Evolutionary conservation across 352 stramenopile species (phyloP), one percentile per base, ranked within the genome.

Genomic region (Phytophthora melonis): DNA sequence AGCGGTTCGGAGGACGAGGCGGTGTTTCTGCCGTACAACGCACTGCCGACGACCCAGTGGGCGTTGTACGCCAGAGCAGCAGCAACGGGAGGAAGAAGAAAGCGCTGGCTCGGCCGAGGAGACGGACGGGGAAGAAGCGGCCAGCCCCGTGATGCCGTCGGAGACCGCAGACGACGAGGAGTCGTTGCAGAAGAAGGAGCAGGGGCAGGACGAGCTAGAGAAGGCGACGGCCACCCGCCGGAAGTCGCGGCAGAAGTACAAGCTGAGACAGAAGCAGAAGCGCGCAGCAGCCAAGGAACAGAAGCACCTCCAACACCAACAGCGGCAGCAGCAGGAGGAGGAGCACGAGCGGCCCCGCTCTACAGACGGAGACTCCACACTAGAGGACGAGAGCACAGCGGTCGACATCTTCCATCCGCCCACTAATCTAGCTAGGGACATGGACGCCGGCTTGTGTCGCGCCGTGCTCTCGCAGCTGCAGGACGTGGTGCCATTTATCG

Each of bases 1-100:
- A 89, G 82, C 3, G 86, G 82, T 16, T 93, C 86, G 1, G 83
- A 91, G 49, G 83, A 92, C 27, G 84, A 90, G 39, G 45, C 56
- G 7, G 57, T 71, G 36, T 83, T 86, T 21, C 14, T 85, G 32
- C 76, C 75, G 25, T 86, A 80, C 56, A 63, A 58, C 13, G 41
- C 27, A 10, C 43, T 80, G 39, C 21, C 67, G 49, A 81, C 47
- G 23, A 55, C 59, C 30, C 52, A 72, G 34, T 75, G 69, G 69
- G 50, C 43, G 8, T 47, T 64, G 21, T 62, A 58, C 16, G 64
- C 63, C 21, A 5, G 58, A 76, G 63, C 53, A 68, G 30, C 53
- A 69, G 34, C 60, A 77, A 32, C 39, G 58, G 13, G 27, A 32
- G 27, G 3, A 32, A 7, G 27, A 32, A 32, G 2, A 8, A 32